These are phyloP conservation scores for Cutaneotrichosporon cutaneum DNA, from an alignment of 1,284 basidiomycete species.

Conservation along the genomic window DNA sequence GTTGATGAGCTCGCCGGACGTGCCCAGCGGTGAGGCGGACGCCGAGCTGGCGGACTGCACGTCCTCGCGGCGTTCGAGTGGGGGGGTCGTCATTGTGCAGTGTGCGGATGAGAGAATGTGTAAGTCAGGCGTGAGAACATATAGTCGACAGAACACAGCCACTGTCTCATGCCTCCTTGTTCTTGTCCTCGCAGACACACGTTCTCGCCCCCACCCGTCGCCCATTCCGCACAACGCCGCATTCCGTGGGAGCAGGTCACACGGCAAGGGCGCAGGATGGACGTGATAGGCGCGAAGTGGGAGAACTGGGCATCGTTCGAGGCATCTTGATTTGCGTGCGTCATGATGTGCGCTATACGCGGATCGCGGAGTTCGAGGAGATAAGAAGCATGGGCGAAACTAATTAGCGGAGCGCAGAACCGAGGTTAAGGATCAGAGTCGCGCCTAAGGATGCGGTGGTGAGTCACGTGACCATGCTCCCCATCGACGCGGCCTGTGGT, in stretches of 20 bases:
- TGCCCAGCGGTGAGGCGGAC: neutral
- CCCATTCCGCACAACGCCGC: neutral
- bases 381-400: neutral
- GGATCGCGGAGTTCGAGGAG: neutral
- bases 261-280: neutral
- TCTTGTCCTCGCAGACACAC: neutral
- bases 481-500: too few relatives aligned
- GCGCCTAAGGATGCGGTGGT: too few relatives aligned
- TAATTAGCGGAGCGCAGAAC: too few relatives aligned
- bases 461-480: too few relatives aligned
- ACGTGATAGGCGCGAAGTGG: neutral
- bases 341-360: neutral
- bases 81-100: neutral
- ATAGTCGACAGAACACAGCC: neutral
- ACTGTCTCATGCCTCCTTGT: neutral
- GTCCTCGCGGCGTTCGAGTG: neutral
- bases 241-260: neutral
- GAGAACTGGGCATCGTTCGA: neutral
- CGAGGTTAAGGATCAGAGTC: too few relatives aligned
- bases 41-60: neutral
- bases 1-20: conserved; percentile 7
- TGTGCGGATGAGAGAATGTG: neutral
- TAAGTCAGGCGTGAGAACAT: neutral
- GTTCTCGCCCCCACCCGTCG: neutral
- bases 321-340: neutral